Conservation (phyloP, 768 basidiomycete genomes). For the Neoboletus subvelutipes region DNA sequence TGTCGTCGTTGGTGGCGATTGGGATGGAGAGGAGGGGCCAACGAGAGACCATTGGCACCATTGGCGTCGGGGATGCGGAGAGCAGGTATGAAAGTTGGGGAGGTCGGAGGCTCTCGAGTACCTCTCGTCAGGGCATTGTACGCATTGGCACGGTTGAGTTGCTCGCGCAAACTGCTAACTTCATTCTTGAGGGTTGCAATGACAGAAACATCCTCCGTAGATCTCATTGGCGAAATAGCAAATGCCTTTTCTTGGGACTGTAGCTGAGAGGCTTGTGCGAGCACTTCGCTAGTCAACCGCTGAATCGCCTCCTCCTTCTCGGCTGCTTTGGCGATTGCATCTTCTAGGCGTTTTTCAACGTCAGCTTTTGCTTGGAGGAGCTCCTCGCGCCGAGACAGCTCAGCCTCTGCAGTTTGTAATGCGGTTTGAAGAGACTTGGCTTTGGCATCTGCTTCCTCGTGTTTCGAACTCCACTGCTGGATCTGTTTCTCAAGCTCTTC, state of each 20-base stretch:
- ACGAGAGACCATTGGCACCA: constrained; percentile 43
- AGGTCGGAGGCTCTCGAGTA: constrained; percentile 69
- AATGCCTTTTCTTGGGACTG: constrained; percentile 73
- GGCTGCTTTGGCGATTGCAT: constrained; percentile 63
- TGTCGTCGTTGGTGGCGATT: constrained; percentile 79
- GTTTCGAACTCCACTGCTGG: constrained; percentile 77
- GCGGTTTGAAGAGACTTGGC: constrained; percentile 71
- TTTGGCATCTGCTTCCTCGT: constrained; percentile 82
- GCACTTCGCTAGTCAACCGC: constrained; percentile 76
- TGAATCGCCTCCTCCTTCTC: constrained; percentile 87
- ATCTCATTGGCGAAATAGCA: constrained; percentile 62
- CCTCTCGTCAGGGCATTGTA: constrained; percentile 82
- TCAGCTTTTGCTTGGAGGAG: constrained; percentile 74
- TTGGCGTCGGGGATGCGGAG: constrained; percentile 55
- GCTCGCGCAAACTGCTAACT: constrained; percentile 89
- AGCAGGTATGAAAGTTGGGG: constrained; percentile 83
- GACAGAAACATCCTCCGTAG: constrained; percentile 81
- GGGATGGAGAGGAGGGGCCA: constrained; percentile 34
- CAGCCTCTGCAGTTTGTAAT: constrained; percentile 67
- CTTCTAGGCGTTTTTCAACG: constrained; percentile 78
- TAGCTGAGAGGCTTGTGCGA: constrained; percentile 68
- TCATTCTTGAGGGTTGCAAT: constrained; percentile 90
- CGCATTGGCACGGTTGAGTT: constrained; percentile 93
- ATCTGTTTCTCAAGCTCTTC: constrained; percentile 82
- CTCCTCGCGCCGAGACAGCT: constrained; percentile 69